phyloP scores from a whole-genome alignment of 2,329 filamentous ascomycete species.

The Byssoonygena ceratinophila region DNA sequence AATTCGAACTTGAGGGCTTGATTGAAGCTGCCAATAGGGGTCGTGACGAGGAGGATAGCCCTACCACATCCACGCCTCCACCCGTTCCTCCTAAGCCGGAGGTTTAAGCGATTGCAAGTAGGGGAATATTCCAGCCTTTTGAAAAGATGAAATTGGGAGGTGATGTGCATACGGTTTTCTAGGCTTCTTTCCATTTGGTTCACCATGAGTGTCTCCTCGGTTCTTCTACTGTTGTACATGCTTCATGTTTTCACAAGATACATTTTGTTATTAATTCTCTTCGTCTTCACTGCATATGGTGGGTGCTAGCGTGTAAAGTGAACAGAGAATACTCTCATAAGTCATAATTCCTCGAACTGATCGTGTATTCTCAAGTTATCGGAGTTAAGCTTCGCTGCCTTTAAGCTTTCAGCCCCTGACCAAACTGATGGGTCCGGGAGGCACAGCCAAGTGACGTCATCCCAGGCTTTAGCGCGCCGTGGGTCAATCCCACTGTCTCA shows the following conservation, averaged over 20 bases:
- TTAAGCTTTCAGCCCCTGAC: too few species aligned
- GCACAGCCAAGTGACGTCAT: background rate
- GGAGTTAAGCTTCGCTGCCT: too few species aligned
- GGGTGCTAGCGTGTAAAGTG: too few species aligned
- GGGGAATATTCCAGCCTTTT: constrained; percentile 15
- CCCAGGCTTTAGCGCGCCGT: too few species aligned
- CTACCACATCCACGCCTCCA: constrained; percentile 11
- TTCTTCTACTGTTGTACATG: background rate
- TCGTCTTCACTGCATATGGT: too few species aligned
- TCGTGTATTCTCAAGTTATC: too few species aligned
- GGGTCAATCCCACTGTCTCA: too few species aligned
- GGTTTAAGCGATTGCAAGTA: background rate
- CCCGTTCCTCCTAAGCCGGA: constrained; percentile 8
- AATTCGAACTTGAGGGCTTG: constrained; percentile 85
- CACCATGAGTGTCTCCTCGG: background rate
- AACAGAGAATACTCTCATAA: too few species aligned
- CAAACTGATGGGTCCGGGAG: too few species aligned
- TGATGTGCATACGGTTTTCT: background rate
- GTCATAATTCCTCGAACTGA: too few species aligned
- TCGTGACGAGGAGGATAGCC: constrained; percentile 25
- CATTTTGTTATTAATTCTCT: too few species aligned
- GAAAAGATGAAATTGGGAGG: background rate
- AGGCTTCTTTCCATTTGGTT: too few species aligned
- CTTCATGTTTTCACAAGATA: background rate
- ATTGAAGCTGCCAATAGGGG: constrained; percentile 32